Percentiles rank a stretch among this genome's conserved stretches.
These are phyloP conservation scores for Penicillium cosmopolitanum DNA, from an alignment of 495 filamentous ascomycete genomes.

Conservation along the genomic window DNA sequence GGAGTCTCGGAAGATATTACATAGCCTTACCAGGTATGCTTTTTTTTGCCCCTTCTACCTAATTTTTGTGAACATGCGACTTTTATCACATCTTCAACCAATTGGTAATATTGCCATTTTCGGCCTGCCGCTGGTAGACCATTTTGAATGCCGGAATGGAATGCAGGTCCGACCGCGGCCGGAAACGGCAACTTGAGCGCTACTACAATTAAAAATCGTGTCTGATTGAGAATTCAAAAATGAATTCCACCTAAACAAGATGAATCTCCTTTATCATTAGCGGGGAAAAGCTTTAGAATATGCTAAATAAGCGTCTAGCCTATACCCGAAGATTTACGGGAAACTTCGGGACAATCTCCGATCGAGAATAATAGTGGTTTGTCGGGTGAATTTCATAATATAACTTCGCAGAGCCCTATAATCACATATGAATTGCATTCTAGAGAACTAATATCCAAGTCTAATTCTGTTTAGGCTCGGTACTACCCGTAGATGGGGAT, in stretches of 20 bases:
- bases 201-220: not conserved
- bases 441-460: not conserved
- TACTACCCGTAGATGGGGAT: conserved; percentile 2
- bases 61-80: too few relatives aligned
- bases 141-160: not conserved
- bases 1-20: too few relatives aligned
- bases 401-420: not conserved
- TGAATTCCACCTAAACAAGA: too few relatives aligned
- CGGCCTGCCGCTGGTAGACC: too few relatives aligned
- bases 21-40: too few relatives aligned
- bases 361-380: not conserved
- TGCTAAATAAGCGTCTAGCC: not conserved
- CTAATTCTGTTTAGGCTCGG: conserved; percentile 1
- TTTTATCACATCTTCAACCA: too few relatives aligned
- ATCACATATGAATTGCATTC: not conserved
- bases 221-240: too few relatives aligned
- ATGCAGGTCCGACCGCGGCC: not conserved
- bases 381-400: not conserved
- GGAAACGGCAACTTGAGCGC: not conserved
- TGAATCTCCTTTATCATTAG: not conserved
- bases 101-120: too few relatives aligned
- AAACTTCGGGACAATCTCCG: not conserved
- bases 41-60: too few relatives aligned
- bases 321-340: not conserved
- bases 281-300: not conserved